Evolutionary conservation across 2,329 filamentous ascomycete genomes (phyloP).

Genomic region (Scedosporium minutisporum): DNA sequence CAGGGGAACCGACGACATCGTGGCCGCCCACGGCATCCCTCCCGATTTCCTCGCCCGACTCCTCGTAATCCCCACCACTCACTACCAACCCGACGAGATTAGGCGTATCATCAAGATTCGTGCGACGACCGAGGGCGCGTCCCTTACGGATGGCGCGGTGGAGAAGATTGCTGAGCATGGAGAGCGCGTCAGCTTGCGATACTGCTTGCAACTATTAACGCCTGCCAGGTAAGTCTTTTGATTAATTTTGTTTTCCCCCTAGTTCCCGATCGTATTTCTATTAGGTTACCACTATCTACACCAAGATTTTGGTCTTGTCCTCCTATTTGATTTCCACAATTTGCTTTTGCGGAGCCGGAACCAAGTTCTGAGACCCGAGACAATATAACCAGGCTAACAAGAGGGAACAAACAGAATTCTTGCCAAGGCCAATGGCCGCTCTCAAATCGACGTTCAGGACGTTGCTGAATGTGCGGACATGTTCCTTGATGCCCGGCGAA

Average conservation of each 20-base stretch:
- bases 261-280: neutral
- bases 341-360: neutral
- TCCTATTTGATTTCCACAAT: neutral
- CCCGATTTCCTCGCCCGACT: conserved; percentile 87
- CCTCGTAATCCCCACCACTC: conserved; percentile 89
- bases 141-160: conserved; percentile 71
- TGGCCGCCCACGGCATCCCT: conserved; percentile 86
- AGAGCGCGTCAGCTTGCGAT: conserved; percentile 79
- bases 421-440: conserved; percentile 71
- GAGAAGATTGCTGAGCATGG: conserved; percentile 82
- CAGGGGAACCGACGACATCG: conserved; percentile 71
- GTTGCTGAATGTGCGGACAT: conserved; percentile 74
- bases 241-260: conserved; percentile 5
- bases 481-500: conserved; percentile 73
- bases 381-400: neutral
- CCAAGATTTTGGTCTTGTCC: neutral
- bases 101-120: conserved; percentile 83
- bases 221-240: conserved; percentile 57
- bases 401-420: conserved; percentile 54
- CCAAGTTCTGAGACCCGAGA: neutral
- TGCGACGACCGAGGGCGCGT: conserved; percentile 69
- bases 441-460: conserved; percentile 67
- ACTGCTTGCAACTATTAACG: conserved; percentile 84
- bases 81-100: conserved; percentile 82
- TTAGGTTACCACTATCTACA: conserved; percentile 5